phyloP scores from a whole-genome alignment of 2,329 filamentous ascomycete species.

The Cercospora zeae-maydis region DNA sequence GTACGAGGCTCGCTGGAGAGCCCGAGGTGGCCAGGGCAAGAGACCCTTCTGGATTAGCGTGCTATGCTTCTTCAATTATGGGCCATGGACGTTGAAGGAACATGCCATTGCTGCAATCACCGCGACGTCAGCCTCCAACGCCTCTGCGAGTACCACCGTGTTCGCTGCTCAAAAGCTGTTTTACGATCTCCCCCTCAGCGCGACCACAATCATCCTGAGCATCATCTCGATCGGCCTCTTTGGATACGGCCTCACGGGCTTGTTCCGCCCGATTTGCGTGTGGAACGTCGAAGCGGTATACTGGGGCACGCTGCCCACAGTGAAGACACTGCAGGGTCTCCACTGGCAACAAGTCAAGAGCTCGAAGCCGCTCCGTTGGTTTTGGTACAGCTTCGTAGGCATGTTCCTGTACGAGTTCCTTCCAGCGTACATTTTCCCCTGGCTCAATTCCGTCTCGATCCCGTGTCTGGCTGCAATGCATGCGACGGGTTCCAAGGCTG shows the following conservation, averaged over 20 bases:
- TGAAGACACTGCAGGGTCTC: constrained; percentile 54
- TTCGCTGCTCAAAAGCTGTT: constrained; percentile 47
- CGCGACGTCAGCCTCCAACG: constrained; percentile 39
- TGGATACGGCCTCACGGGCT: constrained; percentile 53
- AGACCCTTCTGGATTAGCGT: constrained; percentile 42
- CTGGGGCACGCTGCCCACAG: constrained; percentile 53
- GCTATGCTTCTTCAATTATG: constrained; percentile 49
- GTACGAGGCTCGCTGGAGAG: constrained; percentile 49
- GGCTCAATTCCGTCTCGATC: constrained; percentile 55
- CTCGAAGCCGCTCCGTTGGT: constrained; percentile 51
- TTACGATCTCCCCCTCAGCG: constrained; percentile 48
- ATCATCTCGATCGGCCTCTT: constrained; percentile 55
- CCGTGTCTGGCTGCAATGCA: constrained; percentile 54
- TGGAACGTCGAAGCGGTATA: constrained; percentile 57
- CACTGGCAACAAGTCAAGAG: constrained; percentile 53
- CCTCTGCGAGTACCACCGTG: constrained; percentile 37
- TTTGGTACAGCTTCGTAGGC: constrained; percentile 47
- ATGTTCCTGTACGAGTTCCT: constrained; percentile 54
- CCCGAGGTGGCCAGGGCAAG: constrained; percentile 41
- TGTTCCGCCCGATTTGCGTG: constrained; percentile 54
- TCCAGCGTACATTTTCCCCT: constrained; percentile 55
- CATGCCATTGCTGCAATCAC: constrained; percentile 40
- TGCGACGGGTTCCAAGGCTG: constrained; percentile 46
- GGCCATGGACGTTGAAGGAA: constrained; percentile 55
- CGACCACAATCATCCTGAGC: constrained; percentile 48